Conservation (phyloP, 768 basidiomycete genomes). For the Mycena vitilis region DNA sequence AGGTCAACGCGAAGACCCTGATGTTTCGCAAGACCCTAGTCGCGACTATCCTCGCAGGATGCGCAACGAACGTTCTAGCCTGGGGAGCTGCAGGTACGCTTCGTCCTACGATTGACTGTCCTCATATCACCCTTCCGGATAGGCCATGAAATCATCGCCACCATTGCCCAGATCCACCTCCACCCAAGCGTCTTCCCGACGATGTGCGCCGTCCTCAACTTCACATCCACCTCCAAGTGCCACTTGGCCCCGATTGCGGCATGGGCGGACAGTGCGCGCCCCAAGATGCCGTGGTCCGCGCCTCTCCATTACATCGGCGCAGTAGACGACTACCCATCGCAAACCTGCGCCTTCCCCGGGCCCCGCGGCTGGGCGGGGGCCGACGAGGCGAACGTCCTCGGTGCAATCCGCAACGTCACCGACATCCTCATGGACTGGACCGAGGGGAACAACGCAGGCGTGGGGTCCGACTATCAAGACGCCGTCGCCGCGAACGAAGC, state of each 20-base stretch:
- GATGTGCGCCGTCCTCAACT: conserved; percentile 79
- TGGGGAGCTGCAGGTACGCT: conserved; percentile 58
- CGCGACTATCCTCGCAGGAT: conserved; percentile 5
- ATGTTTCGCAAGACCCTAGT: neutral
- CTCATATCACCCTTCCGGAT: neutral
- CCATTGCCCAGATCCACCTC: conserved; percentile 93
- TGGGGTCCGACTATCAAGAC: conserved; percentile 37
- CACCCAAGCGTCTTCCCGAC: conserved; percentile 75
- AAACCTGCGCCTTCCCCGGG: conserved; percentile 84
- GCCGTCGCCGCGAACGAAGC: conserved; percentile 75
- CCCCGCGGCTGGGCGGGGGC: conserved; percentile 75
- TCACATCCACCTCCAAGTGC: conserved; percentile 56
- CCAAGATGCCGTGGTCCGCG: conserved; percentile 76
- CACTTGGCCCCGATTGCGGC: conserved; percentile 86
- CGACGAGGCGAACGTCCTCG: conserved; percentile 72
- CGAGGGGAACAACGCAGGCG: conserved; percentile 37
- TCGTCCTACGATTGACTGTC: neutral
- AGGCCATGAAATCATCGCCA: conserved; percentile 95
- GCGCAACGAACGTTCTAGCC: conserved; percentile 37
- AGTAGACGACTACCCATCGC: conserved; percentile 79
- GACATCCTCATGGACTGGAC: conserved; percentile 58
- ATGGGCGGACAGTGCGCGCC: conserved; percentile 86
- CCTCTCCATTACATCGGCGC: conserved; percentile 83
- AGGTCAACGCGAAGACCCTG: neutral
- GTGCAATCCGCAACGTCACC: conserved; percentile 83